These are phyloP conservation scores for Exophiala sideris DNA, from an alignment of 2,329 filamentous ascomycete genomes.

Conservation along the genomic window DNA sequence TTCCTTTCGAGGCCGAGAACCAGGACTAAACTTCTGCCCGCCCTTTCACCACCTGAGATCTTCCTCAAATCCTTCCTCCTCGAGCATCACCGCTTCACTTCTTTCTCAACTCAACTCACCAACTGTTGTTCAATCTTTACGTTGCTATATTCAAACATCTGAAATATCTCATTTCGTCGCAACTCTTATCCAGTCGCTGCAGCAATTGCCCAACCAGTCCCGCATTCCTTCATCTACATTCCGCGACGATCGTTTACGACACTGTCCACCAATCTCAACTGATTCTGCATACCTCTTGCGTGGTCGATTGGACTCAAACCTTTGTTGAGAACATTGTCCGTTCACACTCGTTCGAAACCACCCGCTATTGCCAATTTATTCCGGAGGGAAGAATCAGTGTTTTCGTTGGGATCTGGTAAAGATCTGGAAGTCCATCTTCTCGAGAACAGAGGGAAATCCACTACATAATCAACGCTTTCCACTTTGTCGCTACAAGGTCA, in stretches of 20 bases:
- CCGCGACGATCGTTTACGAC: conserved; percentile 10
- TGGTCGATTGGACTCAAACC: too few relatives aligned
- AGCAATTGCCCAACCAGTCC: neutral
- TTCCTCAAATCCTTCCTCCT: conserved; percentile 4
- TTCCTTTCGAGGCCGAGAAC: conserved; percentile 3
- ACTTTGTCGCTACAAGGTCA: neutral
- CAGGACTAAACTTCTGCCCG: conserved; percentile 20
- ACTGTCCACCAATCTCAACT: conserved; percentile 1
- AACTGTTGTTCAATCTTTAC: conserved; percentile 19
- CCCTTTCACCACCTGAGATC: conserved; percentile 2
- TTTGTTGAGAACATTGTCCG: neutral
- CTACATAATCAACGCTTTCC: neutral
- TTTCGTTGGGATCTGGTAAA: too few relatives aligned
- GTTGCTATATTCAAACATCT: neutral
- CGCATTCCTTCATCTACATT: conserved; percentile 24
- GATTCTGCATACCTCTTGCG: conserved; percentile 5
- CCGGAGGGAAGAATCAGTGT: too few relatives aligned
- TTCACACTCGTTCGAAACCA: conserved; percentile 1
- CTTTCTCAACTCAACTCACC: conserved; percentile 3
- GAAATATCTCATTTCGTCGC: conserved; percentile 5
- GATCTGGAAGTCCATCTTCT: too few relatives aligned
- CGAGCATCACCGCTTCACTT: neutral
- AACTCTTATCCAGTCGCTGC: neutral
- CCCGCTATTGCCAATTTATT: neutral
- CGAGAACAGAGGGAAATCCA: neutral